phyloP scores from a whole-genome alignment of 192 early-diverging fungal genomes.

The Entomortierella chlamydospora region DNA sequence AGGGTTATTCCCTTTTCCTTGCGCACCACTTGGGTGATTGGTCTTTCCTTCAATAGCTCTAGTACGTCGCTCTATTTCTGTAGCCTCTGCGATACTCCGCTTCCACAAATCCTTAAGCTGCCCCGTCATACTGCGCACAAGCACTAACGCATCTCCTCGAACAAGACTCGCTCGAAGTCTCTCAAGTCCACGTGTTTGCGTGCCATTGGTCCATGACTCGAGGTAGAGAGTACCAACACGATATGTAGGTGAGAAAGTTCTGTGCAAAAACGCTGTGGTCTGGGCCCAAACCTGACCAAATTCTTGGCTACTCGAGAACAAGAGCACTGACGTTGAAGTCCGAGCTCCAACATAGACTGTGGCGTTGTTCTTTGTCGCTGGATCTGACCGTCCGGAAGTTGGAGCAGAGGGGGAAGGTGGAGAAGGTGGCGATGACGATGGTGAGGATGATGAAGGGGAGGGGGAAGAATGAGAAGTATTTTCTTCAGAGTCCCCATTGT shows the following conservation, averaged over 20 bases:
- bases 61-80: constrained; percentile 14
- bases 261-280: constrained; percentile 35
- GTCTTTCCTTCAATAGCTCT: neutral
- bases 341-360: constrained; percentile 18
- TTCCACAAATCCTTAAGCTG: constrained; percentile 13
- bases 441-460: constrained; percentile 4
- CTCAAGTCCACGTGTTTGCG: constrained; percentile 42
- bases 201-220: constrained; percentile 50
- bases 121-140: constrained; percentile 24
- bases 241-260: constrained; percentile 51
- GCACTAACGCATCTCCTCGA: constrained; percentile 28
- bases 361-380: neutral
- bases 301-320: constrained; percentile 31
- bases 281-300: constrained; percentile 24
- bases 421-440: constrained; percentile 7
- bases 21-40: neutral
- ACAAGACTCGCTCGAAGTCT: constrained; percentile 26
- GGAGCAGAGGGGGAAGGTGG: neutral
- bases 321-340: constrained; percentile 13
- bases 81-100: constrained; percentile 11
- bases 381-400: neutral
- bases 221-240: constrained; percentile 31
- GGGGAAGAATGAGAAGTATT: neutral
- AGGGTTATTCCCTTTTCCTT: neutral
- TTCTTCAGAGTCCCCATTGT: constrained; percentile 3